A percentile compares a stretch with the other conserved stretches of the same genome.
Evolutionary conservation across 306 rosid genomes (phyloP).

Genomic region (Potentilla sterilis): DNA sequence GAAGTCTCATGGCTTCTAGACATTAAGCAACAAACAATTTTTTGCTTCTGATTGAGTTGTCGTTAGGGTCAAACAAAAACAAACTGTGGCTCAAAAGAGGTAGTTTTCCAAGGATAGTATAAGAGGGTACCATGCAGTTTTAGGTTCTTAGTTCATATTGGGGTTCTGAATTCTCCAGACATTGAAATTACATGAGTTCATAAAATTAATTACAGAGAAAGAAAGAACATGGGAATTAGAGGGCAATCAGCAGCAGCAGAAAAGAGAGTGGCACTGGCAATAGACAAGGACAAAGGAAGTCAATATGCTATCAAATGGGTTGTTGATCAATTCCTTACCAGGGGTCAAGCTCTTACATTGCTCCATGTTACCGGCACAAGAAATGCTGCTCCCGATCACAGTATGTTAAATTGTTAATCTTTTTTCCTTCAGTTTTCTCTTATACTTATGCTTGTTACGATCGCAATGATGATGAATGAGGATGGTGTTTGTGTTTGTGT

Average conservation of each 20-base stretch:
- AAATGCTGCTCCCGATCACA: constrained; percentile 30
- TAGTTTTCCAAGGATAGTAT: not conserved
- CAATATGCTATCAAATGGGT: constrained; percentile 87
- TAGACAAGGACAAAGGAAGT: constrained; percentile 78
- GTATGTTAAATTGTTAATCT: constrained; percentile 20
- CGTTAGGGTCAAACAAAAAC: not conserved
- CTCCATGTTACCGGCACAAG: constrained; percentile 56
- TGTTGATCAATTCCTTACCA: constrained; percentile 66
- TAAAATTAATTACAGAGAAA: not conserved
- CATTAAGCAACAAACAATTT: not conserved
- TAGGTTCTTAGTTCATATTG: not conserved
- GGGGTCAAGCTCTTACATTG: constrained; percentile 61
- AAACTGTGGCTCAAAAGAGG: not conserved
- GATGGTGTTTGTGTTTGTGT: not conserved
- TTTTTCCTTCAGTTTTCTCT: not conserved
- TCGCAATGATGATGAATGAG: not conserved
- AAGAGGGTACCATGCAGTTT: not conserved
- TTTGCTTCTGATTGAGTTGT: not conserved
- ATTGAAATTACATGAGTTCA: not conserved
- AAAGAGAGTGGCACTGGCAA: constrained; percentile 68
- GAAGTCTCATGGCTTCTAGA: not conserved
- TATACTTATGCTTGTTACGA: not conserved
- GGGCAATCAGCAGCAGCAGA: constrained; percentile 28
- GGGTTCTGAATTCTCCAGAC: not conserved
- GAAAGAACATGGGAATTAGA: constrained; percentile 37